phyloP scores from a whole-genome alignment of 345 rosid species.

The Laguncularia racemosa region DNA sequence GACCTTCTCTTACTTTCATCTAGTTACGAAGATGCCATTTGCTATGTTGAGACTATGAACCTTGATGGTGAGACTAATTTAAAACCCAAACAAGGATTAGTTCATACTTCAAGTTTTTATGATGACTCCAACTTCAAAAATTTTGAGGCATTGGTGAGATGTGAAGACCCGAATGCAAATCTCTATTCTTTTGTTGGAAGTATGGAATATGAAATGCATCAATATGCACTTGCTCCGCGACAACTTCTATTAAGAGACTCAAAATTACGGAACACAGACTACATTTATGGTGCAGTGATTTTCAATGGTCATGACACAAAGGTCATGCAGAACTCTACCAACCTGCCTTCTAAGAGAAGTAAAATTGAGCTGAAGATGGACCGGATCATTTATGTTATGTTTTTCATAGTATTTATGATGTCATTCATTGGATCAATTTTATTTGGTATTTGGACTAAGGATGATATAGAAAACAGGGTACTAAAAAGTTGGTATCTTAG shows the following conservation, averaged over 20 bases:
- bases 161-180: constrained; percentile 93
- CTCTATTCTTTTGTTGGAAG: constrained; percentile 73
- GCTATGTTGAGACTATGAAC: constrained; percentile 95
- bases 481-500: constrained; percentile 86
- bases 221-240: constrained; percentile 52
- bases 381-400: constrained; percentile 57
- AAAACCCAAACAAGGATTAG: constrained; percentile 72
- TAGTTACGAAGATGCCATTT: constrained; percentile 66
- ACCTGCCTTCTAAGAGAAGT: constrained; percentile 92
- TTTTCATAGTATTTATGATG: constrained; percentile 38
- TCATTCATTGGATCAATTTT: constrained; percentile 59
- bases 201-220: constrained; percentile 50
- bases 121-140: constrained; percentile 44
- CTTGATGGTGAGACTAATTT: constrained; percentile 95
- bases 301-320: constrained; percentile 91
- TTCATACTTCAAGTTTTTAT: constrained; percentile 43
- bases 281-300: constrained; percentile 65
- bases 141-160: constrained; percentile 52
- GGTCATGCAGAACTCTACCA: constrained; percentile 75
- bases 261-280: constrained; percentile 73
- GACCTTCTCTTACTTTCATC: constrained; percentile 81
- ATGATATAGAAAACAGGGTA: constrained; percentile 49
- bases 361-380: constrained; percentile 81
- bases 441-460: constrained; percentile 56
- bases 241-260: constrained; percentile 89